Evolutionary conservation across 1,139 yeast species (phyloP).

Genomic region (Nakaseomyces nivariensis): DNA sequence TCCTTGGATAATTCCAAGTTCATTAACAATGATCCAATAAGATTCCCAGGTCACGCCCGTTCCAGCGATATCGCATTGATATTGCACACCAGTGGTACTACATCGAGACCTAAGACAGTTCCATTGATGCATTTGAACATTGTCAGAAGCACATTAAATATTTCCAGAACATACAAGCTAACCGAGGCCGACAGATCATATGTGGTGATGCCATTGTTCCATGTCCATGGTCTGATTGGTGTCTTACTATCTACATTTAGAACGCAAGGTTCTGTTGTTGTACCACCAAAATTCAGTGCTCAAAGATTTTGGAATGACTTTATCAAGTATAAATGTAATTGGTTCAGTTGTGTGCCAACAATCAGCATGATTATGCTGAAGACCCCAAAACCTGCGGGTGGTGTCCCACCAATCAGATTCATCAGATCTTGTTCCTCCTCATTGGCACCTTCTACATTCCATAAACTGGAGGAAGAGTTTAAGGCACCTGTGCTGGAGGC

Average conservation of each 20-base stretch:
- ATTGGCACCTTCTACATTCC: conserved; percentile 52
- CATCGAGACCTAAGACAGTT: conserved; percentile 64
- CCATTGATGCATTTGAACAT: conserved; percentile 56
- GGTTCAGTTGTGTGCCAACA: conserved; percentile 72
- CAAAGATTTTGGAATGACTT: conserved; percentile 49
- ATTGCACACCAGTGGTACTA: conserved; percentile 62
- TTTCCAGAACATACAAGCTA: conserved; percentile 45
- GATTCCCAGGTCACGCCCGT: conserved; percentile 35
- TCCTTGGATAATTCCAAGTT: conserved; percentile 27
- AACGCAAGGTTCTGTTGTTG: conserved; percentile 49
- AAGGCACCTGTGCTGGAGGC: conserved; percentile 62
- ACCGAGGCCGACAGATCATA: conserved; percentile 41
- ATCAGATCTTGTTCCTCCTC: conserved; percentile 62
- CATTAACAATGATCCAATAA: conserved; percentile 19
- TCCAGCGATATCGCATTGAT: conserved; percentile 50
- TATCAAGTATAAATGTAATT: conserved; percentile 38
- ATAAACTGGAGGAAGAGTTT: conserved; percentile 43
- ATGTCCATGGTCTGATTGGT: conserved; percentile 60
- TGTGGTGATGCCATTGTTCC: conserved; percentile 65
- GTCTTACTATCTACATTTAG: conserved; percentile 50
- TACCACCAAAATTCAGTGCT: conserved; percentile 53
- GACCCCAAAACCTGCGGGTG: conserved; percentile 36
- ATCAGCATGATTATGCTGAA: conserved; percentile 55
- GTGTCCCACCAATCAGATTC: conserved; percentile 46
- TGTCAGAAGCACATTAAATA: conserved; percentile 47